Evolutionary conservation across 2,329 filamentous ascomycete species (phyloP).

Genomic region (Cladophialophora exuberans): DNA sequence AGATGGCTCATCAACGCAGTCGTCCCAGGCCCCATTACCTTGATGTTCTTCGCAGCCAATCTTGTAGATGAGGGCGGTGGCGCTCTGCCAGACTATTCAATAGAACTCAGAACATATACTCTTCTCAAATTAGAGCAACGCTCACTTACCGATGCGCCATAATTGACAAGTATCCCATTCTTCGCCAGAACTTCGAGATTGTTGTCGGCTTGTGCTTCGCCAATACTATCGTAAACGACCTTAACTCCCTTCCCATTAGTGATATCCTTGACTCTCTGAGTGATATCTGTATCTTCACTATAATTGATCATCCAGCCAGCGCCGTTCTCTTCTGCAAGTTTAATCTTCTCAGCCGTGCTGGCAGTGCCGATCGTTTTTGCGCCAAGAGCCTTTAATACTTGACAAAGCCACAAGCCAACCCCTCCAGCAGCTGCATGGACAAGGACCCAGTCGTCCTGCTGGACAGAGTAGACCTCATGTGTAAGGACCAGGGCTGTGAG

Average conservation of each 20-base stretch:
- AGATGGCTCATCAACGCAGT: no score
- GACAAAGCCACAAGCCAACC: constrained; percentile 70
- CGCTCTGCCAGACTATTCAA: no score
- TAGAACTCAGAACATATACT: no score
- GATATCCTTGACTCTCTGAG: background rate
- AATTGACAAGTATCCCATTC: constrained; percentile 51
- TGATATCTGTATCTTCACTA: background rate
- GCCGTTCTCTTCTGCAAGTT: constrained; percentile 63
- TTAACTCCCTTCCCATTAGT: background rate
- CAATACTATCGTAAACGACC: background rate
- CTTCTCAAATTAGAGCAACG: no score
- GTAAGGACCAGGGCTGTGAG: constrained; percentile 80
- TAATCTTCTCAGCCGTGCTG: constrained; percentile 71
- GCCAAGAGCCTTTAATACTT: constrained; percentile 72
- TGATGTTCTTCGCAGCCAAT: no score
- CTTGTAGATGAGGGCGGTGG: no score
- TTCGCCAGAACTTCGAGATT: constrained; percentile 74
- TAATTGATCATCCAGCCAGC: background rate
- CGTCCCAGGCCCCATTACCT: no score
- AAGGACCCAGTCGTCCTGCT: constrained; percentile 78
- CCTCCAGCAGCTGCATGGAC: constrained; percentile 87
- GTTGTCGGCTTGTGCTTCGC: constrained; percentile 49
- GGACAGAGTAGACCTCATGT: constrained; percentile 70
- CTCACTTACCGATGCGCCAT: no score
- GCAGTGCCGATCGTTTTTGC: constrained; percentile 81